phyloP scores from a whole-genome alignment of 495 filamentous ascomycete species.

The Trichoderma virens region DNA sequence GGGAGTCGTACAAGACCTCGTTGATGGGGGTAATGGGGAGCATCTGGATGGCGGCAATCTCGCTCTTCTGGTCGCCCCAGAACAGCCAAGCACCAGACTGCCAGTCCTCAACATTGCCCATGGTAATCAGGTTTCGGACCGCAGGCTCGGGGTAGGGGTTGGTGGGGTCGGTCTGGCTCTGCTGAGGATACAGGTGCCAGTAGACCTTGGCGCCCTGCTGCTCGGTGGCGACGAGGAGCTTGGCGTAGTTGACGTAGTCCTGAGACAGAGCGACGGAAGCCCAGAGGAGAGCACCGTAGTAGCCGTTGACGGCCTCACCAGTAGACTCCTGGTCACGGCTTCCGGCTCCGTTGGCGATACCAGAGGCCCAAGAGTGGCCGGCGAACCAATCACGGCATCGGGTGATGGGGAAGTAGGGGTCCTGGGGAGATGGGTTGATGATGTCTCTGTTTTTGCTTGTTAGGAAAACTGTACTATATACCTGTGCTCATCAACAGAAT shows the following conservation, averaged over 20 bases:
- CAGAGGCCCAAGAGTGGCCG: slow-evolving; percentile 14
- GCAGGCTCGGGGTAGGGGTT: slow-evolving; percentile 13
- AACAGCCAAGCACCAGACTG: slow-evolving; percentile 14
- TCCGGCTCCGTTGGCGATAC: slow-evolving; percentile 13
- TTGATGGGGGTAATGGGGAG: slow-evolving; percentile 11
- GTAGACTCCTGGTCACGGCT: slow-evolving; percentile 13
- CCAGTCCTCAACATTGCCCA: slow-evolving; percentile 15
- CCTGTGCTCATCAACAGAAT: no score
- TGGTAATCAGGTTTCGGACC: slow-evolving; percentile 15
- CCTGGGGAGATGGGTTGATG: slow-evolving; percentile 11
- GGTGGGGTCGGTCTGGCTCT: slow-evolving; percentile 11
- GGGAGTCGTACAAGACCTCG: slow-evolving; percentile 13
- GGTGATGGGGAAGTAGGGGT: slow-evolving; percentile 15
- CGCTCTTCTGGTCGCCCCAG: slow-evolving; percentile 12
- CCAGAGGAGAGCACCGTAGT: slow-evolving; percentile 14
- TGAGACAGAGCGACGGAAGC: slow-evolving; percentile 10
- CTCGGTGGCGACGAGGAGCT: slow-evolving; percentile 13
- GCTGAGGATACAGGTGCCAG: slow-evolving; percentile 13
- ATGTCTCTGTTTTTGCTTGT: slow-evolving; percentile 9
- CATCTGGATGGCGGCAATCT: slow-evolving; percentile 14
- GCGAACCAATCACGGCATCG: slow-evolving; percentile 15
- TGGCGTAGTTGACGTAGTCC: slow-evolving; percentile 14
- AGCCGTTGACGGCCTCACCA: slow-evolving; percentile 13
- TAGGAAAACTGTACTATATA: background rate
- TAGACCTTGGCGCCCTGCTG: slow-evolving; percentile 13